Evolutionary conservation across 140 eudicot species (phyloP).

Genomic region (Anethum foeniculum): DNA sequence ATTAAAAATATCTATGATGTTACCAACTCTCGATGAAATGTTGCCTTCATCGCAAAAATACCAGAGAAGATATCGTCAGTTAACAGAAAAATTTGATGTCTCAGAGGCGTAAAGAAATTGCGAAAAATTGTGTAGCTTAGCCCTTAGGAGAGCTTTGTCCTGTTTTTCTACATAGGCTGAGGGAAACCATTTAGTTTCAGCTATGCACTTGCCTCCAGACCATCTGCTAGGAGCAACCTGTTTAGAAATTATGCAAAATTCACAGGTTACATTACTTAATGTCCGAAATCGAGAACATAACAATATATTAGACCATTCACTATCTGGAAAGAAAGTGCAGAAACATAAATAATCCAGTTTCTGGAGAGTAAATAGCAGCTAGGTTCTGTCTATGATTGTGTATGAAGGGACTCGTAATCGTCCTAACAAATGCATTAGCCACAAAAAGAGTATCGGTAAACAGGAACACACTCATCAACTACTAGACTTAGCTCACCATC

Average conservation of each 20-base stretch:
- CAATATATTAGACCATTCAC: neutral
- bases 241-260: neutral
- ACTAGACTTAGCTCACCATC: slow-evolving; percentile 74
- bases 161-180: slow-evolving; percentile 63
- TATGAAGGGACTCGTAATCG: neutral
- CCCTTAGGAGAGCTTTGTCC: slow-evolving; percentile 23
- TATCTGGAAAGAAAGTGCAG: neutral
- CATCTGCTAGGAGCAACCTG: slow-evolving; percentile 71
- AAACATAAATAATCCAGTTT: neutral
- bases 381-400: neutral
- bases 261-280: neutral
- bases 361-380: neutral
- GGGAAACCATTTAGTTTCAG: slow-evolving; percentile 87
- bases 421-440: neutral
- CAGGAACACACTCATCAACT: slow-evolving; percentile 64
- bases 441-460: slow-evolving; percentile 45
- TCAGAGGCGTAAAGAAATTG: neutral
- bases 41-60: neutral
- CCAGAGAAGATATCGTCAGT: too few relatives aligned
- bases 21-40: neutral
- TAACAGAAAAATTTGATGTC: neutral
- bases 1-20: neutral
- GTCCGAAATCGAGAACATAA: neutral
- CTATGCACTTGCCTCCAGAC: slow-evolving; percentile 85
- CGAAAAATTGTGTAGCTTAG: neutral